These are phyloP conservation scores for Knufia petricola DNA, from an alignment of 2,329 filamentous ascomycete genomes.

Conservation along the genomic window DNA sequence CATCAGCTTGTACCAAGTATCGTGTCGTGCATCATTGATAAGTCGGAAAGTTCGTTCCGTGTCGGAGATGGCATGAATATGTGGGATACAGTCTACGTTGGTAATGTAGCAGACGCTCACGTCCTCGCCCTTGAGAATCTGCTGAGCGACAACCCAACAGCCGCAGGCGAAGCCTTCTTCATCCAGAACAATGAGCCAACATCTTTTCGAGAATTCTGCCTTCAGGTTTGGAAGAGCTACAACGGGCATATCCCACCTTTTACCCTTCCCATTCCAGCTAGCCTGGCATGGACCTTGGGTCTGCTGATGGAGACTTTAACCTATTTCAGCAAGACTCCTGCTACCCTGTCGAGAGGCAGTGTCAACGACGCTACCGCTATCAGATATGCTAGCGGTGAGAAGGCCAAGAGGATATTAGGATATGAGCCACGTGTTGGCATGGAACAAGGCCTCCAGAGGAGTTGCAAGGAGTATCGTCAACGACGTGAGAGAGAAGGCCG, in stretches of 20 bases:
- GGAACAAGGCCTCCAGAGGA: conserved; percentile 41
- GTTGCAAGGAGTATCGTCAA: conserved; percentile 32
- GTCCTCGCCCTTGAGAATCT: conserved; percentile 37
- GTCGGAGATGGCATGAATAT: conserved; percentile 33
- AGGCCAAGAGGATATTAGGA: conserved; percentile 43
- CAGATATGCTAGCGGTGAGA: conserved; percentile 45
- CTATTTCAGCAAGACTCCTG: conserved; percentile 37
- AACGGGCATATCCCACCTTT: conserved; percentile 42
- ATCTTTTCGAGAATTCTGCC: conserved; percentile 35
- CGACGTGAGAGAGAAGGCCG: background rate
- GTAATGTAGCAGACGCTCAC: conserved; percentile 38
- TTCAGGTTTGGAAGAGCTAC: conserved; percentile 39
- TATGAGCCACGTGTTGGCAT: conserved; percentile 44
- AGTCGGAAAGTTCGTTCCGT: conserved; percentile 33
- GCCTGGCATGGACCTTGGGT: conserved; percentile 41
- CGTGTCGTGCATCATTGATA: conserved; percentile 34
- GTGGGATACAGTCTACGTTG: conserved; percentile 36
- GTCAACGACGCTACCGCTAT: conserved; percentile 46
- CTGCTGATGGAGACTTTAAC: conserved; percentile 38
- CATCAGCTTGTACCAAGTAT: conserved; percentile 34
- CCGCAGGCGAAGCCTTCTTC: conserved; percentile 37
- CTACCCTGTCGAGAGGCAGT: conserved; percentile 43
- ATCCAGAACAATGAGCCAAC: conserved; percentile 40
- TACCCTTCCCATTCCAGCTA: conserved; percentile 39
- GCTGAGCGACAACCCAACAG: conserved; percentile 28